Percentiles rank a stretch among this genome's conserved stretches.
phyloP scores from a whole-genome alignment of 306 rosid genomes.

The Vicia faba region DNA sequence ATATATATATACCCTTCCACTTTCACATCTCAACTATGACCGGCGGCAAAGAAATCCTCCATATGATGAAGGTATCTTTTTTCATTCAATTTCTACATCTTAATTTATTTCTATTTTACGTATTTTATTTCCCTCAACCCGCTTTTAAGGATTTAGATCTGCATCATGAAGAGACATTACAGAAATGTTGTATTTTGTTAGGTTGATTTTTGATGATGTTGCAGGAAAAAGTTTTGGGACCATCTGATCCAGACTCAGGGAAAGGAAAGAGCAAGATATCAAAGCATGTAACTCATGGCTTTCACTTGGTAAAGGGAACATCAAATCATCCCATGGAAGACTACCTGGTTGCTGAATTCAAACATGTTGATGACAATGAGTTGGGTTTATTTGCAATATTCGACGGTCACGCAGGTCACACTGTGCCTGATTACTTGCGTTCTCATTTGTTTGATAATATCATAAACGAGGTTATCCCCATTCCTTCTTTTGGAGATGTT shows the following conservation, averaged over 20 bases:
- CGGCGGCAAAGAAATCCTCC: slow-evolving; percentile 74
- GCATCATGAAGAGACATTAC: too few relatives aligned
- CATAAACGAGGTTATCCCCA: slow-evolving; percentile 64
- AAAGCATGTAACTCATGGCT: slow-evolving; percentile 78
- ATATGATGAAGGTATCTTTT: slow-evolving; percentile 75
- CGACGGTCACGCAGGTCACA: slow-evolving; percentile 91
- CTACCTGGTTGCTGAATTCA: slow-evolving; percentile 79
- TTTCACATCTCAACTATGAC: slow-evolving; percentile 43
- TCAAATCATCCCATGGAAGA: slow-evolving; percentile 87
- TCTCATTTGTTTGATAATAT: slow-evolving; percentile 78
- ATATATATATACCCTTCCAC: slow-evolving; percentile 7
- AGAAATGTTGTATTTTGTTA: too few relatives aligned
- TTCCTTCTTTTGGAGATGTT: neutral
- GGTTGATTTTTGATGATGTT: too few relatives aligned
- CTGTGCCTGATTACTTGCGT: slow-evolving; percentile 72
- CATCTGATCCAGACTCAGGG: slow-evolving; percentile 86
- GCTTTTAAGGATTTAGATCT: too few relatives aligned
- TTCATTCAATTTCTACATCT: neutral
- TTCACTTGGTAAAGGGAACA: slow-evolving; percentile 85
- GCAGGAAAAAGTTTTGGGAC: slow-evolving; percentile 81
- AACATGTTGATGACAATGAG: slow-evolving; percentile 70
- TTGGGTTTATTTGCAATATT: slow-evolving; percentile 93
- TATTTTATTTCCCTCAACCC: too few relatives aligned
- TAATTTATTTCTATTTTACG: neutral
- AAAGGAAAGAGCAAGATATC: slow-evolving; percentile 98